phyloP scores from a whole-genome alignment of 345 rosid genomes.

The Zanthoxylum bungeanum region DNA sequence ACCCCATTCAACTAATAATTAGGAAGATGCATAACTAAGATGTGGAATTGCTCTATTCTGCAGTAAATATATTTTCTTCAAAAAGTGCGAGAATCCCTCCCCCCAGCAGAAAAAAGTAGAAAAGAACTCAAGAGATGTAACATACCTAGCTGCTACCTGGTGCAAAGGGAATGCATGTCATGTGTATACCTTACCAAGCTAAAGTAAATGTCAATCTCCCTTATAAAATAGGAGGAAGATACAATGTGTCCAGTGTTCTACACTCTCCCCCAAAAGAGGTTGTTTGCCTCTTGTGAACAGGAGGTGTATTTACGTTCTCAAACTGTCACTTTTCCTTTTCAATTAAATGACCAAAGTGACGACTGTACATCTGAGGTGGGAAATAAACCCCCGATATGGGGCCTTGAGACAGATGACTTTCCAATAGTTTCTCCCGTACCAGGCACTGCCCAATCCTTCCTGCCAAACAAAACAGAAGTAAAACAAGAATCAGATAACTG shows the following conservation, averaged over 20 bases:
- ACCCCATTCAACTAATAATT: slow-evolving; percentile 12
- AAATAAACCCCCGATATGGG: slow-evolving; percentile 47
- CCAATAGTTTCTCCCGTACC: slow-evolving; percentile 41
- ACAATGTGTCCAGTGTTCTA: slow-evolving; percentile 50
- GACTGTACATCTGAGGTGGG: slow-evolving; percentile 69
- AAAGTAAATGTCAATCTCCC: slow-evolving; percentile 45
- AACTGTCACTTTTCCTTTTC: slow-evolving; percentile 31
- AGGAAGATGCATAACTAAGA: slow-evolving; percentile 13
- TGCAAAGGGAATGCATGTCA: slow-evolving; percentile 38
- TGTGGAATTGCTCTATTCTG: slow-evolving; percentile 20
- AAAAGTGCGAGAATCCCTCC: slow-evolving; percentile 16
- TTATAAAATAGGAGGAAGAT: slow-evolving; percentile 52
- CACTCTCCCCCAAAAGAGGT: slow-evolving; percentile 37
- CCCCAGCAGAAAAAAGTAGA: slow-evolving; percentile 4
- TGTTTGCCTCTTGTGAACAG: slow-evolving; percentile 34
- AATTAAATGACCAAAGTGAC: slow-evolving; percentile 67
- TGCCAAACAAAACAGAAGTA: slow-evolving; percentile 23
- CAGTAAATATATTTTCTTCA: slow-evolving; percentile 21
- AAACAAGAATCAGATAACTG: slow-evolving; percentile 19
- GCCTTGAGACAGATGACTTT: slow-evolving; percentile 33
- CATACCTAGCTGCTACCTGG: slow-evolving; percentile 27
- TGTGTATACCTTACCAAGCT: slow-evolving; percentile 37
- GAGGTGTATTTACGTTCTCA: slow-evolving; percentile 36
- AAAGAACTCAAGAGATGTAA: slow-evolving; percentile 6
- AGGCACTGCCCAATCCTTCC: slow-evolving; percentile 48